Base-by-base conservation (phyloP, 1,139 yeast genomes). In the Debaryomyces singareniensis region DNA sequence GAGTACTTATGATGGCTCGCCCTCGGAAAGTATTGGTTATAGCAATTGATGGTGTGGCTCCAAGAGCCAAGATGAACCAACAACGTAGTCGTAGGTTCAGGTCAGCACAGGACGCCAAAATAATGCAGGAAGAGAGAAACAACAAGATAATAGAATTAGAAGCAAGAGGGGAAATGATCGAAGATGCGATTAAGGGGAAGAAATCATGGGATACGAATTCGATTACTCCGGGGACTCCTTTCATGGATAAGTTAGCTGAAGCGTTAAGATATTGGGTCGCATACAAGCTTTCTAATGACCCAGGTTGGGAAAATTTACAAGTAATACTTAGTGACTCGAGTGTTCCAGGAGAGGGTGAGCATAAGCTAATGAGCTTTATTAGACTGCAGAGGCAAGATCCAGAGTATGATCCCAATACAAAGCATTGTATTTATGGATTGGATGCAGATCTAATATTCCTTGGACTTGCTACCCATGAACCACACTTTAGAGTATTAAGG, bases 311-410 rank as follows among this genome's bases (percentile, higher is more conserved):
- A 27, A 68, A 78, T 31, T 63, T 91, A 27, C 89, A 85, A 45
- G 80, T 91, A 16, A 75, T 91, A 23, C 75, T 91, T 29, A 83
- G 95, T 50, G 99, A 94, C 44, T 96, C 95, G 29, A 91, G 94
- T 20, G 97, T 89, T 9, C 98, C 99, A 1, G 99, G 99, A 36
- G 99, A 91, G 65, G 99, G 99, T 50, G 99, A 91, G 58, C 99
- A 91, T 64, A 91, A 91, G 54, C 81, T 91, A 45, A 93, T 91
- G 98, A 84, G 83, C 43, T 87, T 82, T 49, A 84, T 93, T 43
- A 76, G 98, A 45, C 71, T 80, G 30, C 86, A 84, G 57, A 74
- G 95, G 52, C 77, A 87, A 28, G 89, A 84, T 46, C 82, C 91
- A 1, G 84, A 75, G 49, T 87, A 89, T 55, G 72, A 84, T 46